Evolutionary conservation across 2,329 filamentous ascomycete species (phyloP).

Genomic region (Alternaria sp.): DNA sequence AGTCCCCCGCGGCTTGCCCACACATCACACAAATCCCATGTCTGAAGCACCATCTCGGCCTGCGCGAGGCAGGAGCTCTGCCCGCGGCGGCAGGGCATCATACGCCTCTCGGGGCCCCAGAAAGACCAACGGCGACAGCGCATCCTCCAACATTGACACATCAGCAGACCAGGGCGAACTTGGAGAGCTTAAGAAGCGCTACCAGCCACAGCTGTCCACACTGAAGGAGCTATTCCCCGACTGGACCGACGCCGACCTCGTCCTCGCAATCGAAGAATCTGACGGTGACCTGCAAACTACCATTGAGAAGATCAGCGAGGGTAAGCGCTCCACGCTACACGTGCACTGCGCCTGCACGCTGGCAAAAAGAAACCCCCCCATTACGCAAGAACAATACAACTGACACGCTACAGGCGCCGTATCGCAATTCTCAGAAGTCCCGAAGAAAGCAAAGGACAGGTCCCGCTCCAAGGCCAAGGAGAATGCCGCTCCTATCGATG

Average conservation of each 20-base stretch:
- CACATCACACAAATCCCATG: constrained; percentile 69
- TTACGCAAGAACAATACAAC: constrained; percentile 14
- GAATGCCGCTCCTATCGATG: constrained; percentile 61
- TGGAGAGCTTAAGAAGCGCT: constrained; percentile 89
- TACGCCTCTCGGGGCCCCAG: constrained; percentile 65
- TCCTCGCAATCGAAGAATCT: constrained; percentile 90
- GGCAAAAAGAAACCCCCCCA: constrained; percentile 1
- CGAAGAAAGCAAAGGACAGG: constrained; percentile 75
- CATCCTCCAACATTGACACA: constrained; percentile 66
- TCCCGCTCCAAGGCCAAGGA: constrained; percentile 77
- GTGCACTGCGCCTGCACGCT: constrained; percentile 1
- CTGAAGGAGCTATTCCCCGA: constrained; percentile 94
- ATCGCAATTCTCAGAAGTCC: constrained; percentile 83
- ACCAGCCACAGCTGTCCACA: constrained; percentile 77
- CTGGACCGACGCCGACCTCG: constrained; percentile 94
- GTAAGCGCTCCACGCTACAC: constrained; percentile 56
- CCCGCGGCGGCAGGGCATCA: constrained; percentile 81
- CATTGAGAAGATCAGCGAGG: constrained; percentile 81
- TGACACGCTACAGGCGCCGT: constrained; percentile 67
- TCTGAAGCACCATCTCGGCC: constrained; percentile 92
- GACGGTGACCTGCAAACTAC: constrained; percentile 76
- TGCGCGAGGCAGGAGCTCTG: constrained; percentile 88
- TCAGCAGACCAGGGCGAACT: constrained; percentile 87
- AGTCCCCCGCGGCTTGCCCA: constrained; percentile 40
- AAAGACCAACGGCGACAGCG: constrained; percentile 75